Conservation (phyloP, 1,284 basidiomycete genomes). For the Xerocomus cyaneibrunnescens region DNA sequence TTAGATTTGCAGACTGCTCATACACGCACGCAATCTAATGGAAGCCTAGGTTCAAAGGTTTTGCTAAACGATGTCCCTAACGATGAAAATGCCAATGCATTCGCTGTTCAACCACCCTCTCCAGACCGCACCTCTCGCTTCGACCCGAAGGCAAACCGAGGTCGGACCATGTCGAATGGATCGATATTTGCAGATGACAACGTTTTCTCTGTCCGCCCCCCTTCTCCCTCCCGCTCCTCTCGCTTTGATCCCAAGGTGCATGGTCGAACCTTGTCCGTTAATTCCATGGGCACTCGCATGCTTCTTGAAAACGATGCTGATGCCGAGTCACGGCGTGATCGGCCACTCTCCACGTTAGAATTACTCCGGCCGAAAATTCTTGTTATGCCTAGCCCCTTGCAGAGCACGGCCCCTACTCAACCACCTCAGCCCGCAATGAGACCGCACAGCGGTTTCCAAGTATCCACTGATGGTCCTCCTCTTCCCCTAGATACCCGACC, state of each 20-base stretch:
- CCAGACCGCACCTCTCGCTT: slow-evolving; percentile 40
- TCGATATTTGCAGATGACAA: slow-evolving; percentile 51
- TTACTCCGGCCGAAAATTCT: slow-evolving; percentile 78
- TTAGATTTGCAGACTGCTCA: slow-evolving; percentile 34
- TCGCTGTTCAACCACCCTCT: slow-evolving; percentile 34
- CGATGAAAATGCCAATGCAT: slow-evolving; percentile 26
- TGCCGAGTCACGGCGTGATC: slow-evolving; percentile 46
- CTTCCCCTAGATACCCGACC: slow-evolving; percentile 67
- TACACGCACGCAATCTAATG: slow-evolving; percentile 46
- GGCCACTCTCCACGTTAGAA: slow-evolving; percentile 68
- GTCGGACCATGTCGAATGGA: slow-evolving; percentile 41
- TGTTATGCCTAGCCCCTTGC: slow-evolving; percentile 82
- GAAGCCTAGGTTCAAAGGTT: slow-evolving; percentile 47
- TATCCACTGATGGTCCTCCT: slow-evolving; percentile 64
- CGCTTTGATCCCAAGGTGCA: slow-evolving; percentile 73
- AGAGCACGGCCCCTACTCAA: slow-evolving; percentile 42
- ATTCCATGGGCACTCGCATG: slow-evolving; percentile 62
- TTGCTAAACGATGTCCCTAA: slow-evolving; percentile 37
- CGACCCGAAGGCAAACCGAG: slow-evolving; percentile 39
- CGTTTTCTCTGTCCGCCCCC: slow-evolving; percentile 59
- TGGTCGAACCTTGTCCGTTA: slow-evolving; percentile 63
- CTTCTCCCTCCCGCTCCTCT: slow-evolving; percentile 58
- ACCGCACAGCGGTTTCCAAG: slow-evolving; percentile 58
- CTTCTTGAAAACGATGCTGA: slow-evolving; percentile 56
- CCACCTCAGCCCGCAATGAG: slow-evolving; percentile 33